phyloP scores from a whole-genome alignment of 2,329 filamentous ascomycete genomes.

The Scolecobasidium constrictum region DNA sequence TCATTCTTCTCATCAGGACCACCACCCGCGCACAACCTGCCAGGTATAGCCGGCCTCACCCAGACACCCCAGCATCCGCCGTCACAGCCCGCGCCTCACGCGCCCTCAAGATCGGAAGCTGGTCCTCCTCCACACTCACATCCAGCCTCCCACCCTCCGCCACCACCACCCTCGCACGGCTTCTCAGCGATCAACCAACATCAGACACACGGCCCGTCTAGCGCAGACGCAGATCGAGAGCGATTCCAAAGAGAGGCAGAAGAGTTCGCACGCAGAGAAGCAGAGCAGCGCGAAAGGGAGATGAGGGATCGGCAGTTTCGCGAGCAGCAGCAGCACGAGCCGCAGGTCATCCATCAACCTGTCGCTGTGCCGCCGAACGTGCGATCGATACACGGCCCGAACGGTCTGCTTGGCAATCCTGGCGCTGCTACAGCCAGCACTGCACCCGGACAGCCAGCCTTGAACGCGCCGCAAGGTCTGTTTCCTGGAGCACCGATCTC shows the following conservation, averaged over 20 bases:
- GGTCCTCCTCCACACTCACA: slow-evolving; percentile 20
- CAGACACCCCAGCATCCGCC: slow-evolving; percentile 31
- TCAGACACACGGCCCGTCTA: slow-evolving; percentile 22
- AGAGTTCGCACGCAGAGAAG: slow-evolving; percentile 21
- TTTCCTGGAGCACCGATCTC: slow-evolving; percentile 25
- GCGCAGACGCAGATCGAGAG: slow-evolving; percentile 27
- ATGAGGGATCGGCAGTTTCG: slow-evolving; percentile 50
- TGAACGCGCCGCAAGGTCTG: slow-evolving; percentile 2
- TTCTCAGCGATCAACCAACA: slow-evolving; percentile 21
- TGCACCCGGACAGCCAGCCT: background rate
- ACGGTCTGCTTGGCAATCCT: slow-evolving; percentile 55
- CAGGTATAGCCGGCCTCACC: slow-evolving; percentile 31
- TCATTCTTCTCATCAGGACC: slow-evolving; percentile 29
- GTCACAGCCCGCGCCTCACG: slow-evolving; percentile 24
- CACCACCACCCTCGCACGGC: slow-evolving; percentile 21
- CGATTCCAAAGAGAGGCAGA: slow-evolving; percentile 43
- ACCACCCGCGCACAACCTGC: slow-evolving; percentile 31
- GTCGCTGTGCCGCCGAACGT: slow-evolving; percentile 65
- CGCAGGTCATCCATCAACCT: slow-evolving; percentile 87
- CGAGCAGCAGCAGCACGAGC: slow-evolving; percentile 52
- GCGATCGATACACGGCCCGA: slow-evolving; percentile 79
- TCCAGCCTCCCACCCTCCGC: slow-evolving; percentile 17
- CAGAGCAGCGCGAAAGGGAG: slow-evolving; percentile 44
- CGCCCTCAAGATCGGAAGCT: slow-evolving; percentile 21
- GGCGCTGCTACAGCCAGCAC: slow-evolving; percentile 1